These are phyloP conservation scores for Bifiguratus adelaidae DNA, from an alignment of 192 early-diverging fungal species.

Conservation along the genomic window DNA sequence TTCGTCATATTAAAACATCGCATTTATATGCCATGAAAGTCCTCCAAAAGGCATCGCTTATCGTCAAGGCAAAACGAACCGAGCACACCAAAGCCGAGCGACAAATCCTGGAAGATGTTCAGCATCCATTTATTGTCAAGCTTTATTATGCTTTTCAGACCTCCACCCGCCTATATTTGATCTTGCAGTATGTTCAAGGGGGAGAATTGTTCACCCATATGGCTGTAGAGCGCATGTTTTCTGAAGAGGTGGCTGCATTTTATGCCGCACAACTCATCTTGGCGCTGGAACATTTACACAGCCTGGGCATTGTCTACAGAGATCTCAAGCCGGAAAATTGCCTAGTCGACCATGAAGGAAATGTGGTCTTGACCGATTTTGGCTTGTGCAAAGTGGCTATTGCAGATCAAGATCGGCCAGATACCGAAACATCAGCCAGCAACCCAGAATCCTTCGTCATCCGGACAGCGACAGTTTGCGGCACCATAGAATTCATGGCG, in stretches of 20 bases:
- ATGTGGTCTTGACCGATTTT: slow-evolving; percentile 88
- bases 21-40: slow-evolving; percentile 87
- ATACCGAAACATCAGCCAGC: slow-evolving; percentile 7
- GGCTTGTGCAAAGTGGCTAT: slow-evolving; percentile 73
- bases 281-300: slow-evolving; percentile 80
- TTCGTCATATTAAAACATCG: slow-evolving; percentile 46
- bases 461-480: slow-evolving; percentile 54
- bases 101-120: slow-evolving; percentile 73
- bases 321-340: slow-evolving; percentile 70
- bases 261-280: slow-evolving; percentile 81
- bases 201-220: slow-evolving; percentile 88
- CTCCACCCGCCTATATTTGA: slow-evolving; percentile 67
- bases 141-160: slow-evolving; percentile 92
- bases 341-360: slow-evolving; percentile 59
- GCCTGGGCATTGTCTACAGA: slow-evolving; percentile 80
- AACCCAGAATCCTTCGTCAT: slow-evolving; percentile 27
- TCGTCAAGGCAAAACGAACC: slow-evolving; percentile 65
- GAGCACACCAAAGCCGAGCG: slow-evolving; percentile 77
- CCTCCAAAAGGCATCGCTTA: slow-evolving; percentile 75
- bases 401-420: slow-evolving; percentile 18
- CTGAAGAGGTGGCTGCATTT: slow-evolving; percentile 72
- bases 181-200: slow-evolving; percentile 81
- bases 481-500: slow-evolving; percentile 69
- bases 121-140: slow-evolving; percentile 91
- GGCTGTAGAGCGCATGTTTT: slow-evolving; percentile 49